phyloP scores from a whole-genome alignment of 164 flowering plant genomes.

The Taxillus chinensis region DNA sequence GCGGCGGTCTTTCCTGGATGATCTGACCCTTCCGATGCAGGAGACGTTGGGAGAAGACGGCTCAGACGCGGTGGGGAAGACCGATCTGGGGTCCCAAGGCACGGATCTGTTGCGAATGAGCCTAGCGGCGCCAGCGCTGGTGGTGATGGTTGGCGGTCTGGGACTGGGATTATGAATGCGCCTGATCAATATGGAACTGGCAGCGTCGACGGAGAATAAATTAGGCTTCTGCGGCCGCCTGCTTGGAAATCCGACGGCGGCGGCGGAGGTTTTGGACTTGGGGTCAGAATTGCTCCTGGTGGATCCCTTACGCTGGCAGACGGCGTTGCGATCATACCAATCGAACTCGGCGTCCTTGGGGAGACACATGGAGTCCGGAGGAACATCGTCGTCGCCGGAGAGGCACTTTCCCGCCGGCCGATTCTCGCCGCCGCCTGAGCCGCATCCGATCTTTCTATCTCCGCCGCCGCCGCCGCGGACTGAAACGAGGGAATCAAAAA shows the following conservation, averaged over 20 bases:
- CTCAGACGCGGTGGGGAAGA: conserved; percentile 22
- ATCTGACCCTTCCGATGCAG: conserved; percentile 70
- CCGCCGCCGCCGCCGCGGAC: conserved; percentile 25
- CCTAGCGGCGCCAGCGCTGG: conserved; percentile 1
- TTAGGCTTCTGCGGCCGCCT: no score
- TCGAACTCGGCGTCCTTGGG: conserved; percentile 65
- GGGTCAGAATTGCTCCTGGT: conserved; percentile 30
- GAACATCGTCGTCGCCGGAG: conserved; percentile 25
- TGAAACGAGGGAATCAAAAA: conserved; percentile 42
- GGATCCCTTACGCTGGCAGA: conserved; percentile 54
- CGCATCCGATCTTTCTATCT: conserved; percentile 52
- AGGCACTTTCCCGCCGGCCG: neutral
- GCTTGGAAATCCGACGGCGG: conserved; percentile 10
- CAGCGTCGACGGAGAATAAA: no score
- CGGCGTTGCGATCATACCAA: conserved; percentile 65
- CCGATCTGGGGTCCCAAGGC: neutral
- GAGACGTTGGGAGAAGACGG: conserved; percentile 85
- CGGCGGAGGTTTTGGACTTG: conserved; percentile 38
- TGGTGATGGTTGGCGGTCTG: conserved; percentile 49
- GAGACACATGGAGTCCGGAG: conserved; percentile 74
- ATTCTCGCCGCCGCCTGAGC: conserved; percentile 34
- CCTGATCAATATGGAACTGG: no score
- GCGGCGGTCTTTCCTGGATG: conserved; percentile 33
- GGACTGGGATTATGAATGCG: conserved; percentile 10
- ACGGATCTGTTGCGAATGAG: conserved; percentile 13